A percentile compares a stretch with the other conserved stretches of the same genome.
These are phyloP conservation scores for Microcyclospora tardicrescens DNA, from an alignment of 2,329 filamentous ascomycete genomes.

Conservation along the genomic window DNA sequence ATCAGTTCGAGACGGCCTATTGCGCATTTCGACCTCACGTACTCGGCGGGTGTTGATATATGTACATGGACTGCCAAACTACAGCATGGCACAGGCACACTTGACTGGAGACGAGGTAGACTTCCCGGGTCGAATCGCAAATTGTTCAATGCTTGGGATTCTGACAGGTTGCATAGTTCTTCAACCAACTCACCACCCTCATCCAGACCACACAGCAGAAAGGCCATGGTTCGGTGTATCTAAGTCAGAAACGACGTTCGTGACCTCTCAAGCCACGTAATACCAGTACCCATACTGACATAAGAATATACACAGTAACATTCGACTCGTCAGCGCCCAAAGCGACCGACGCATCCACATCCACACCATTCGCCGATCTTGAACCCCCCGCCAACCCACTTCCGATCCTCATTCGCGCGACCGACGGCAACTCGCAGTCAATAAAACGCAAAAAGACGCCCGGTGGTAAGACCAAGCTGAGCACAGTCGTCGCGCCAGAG, in stretches of 20 bases:
- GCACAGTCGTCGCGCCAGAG: slow-evolving; percentile 66
- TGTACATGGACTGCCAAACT: too few species aligned
- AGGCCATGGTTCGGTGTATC: slow-evolving; percentile 59
- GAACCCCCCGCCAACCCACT: slow-evolving; percentile 42
- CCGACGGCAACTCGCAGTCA: slow-evolving; percentile 53
- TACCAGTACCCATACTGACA: too few species aligned
- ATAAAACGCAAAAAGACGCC: slow-evolving; percentile 36
- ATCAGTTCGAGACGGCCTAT: too few species aligned
- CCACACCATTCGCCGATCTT: slow-evolving; percentile 19
- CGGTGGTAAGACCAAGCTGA: slow-evolving; percentile 58
- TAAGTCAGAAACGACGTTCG: slow-evolving; percentile 66
- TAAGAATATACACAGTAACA: slow-evolving; percentile 19
- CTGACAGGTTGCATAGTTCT: slow-evolving; percentile 46
- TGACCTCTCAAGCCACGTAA: neutral
- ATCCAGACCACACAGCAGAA: slow-evolving; percentile 54
- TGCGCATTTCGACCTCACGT: too few species aligned
- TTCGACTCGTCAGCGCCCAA: slow-evolving; percentile 30
- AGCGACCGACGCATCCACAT: slow-evolving; percentile 4
- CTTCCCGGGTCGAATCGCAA: slow-evolving; percentile 2
- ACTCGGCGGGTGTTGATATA: too few species aligned
- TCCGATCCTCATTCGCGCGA: slow-evolving; percentile 69
- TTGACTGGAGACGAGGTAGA: too few species aligned
- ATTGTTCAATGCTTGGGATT: slow-evolving; percentile 5
- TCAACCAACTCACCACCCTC: slow-evolving; percentile 52
- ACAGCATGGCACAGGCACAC: too few species aligned